phyloP scores from a whole-genome alignment of 768 basidiomycete genomes.

The Tulasnella sp. region DNA sequence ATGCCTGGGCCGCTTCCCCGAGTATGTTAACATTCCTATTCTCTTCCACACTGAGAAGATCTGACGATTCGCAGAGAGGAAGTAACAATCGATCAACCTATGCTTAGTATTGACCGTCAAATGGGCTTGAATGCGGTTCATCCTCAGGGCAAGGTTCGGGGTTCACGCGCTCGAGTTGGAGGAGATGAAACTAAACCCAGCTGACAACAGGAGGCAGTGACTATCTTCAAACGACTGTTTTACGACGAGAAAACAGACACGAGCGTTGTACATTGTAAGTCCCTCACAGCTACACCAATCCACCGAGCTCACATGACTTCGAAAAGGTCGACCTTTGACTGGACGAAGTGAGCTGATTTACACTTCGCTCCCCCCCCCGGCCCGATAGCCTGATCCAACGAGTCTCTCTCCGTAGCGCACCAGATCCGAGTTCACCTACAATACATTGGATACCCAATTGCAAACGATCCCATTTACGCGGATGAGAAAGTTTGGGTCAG shows the following conservation, averaged over 20 bases:
- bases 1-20: conserved; percentile 74
- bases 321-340: conserved; percentile 72
- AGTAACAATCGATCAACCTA: conserved; percentile 69
- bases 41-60: background rate
- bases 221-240: conserved; percentile 69
- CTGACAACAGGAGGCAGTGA: conserved; percentile 62
- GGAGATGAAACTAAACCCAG: background rate
- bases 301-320: background rate
- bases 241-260: conserved; percentile 74
- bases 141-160: conserved; percentile 75
- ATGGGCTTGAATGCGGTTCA: conserved; percentile 96
- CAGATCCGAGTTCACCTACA: conserved; percentile 97
- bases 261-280: conserved; percentile 74
- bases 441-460: conserved; percentile 84
- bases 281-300: background rate
- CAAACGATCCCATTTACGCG: conserved; percentile 91
- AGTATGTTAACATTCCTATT: conserved; percentile 37
- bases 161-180: background rate
- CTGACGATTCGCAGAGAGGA: conserved; percentile 43
- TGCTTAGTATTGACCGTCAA: conserved; percentile 88
- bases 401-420: conserved; percentile 52
- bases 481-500: conserved; percentile 34
- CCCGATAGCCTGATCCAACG: conserved; percentile 1
- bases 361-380: background rate
- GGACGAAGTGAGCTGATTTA: conserved; percentile 64